These are phyloP conservation scores for Phytophthora hybrid DNA, from an alignment of 352 stramenopile species.

Conservation along the genomic window DNA sequence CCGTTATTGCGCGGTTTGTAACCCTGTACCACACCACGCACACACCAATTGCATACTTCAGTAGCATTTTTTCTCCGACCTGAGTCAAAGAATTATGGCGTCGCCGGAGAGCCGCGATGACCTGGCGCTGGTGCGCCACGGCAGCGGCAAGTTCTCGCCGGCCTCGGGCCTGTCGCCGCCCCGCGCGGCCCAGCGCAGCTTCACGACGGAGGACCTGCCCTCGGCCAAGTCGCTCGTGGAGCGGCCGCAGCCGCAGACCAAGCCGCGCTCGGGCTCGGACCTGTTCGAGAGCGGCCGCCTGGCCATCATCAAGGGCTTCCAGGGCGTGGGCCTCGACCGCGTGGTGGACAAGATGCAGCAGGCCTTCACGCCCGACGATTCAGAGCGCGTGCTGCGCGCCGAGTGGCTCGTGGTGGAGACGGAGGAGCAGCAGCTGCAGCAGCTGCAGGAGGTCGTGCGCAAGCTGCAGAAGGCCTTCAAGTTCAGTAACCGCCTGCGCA, in stretches of 20 bases:
- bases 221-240: slow-evolving; percentile 59
- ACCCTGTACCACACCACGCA: background rate
- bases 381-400: slow-evolving; percentile 67
- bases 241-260: slow-evolving; percentile 2
- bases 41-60: background rate
- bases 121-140: slow-evolving; percentile 51
- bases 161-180: slow-evolving; percentile 3
- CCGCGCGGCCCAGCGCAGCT: slow-evolving; percentile 56
- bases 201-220: slow-evolving; percentile 83
- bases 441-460: slow-evolving; percentile 68
- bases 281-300: slow-evolving; percentile 66
- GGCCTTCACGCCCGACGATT: slow-evolving; percentile 74
- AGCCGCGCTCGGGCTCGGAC: slow-evolving; percentile 46
- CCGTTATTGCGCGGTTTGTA: too few species aligned
- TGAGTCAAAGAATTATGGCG: slow-evolving; percentile 25
- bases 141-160: slow-evolving; percentile 58
- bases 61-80: slow-evolving; percentile 1
- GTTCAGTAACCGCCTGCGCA: slow-evolving; percentile 75
- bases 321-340: slow-evolving; percentile 53
- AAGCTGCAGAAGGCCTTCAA: slow-evolving; percentile 85
- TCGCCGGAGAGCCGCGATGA: slow-evolving; percentile 56
- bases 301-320: slow-evolving; percentile 67
- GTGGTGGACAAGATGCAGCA: slow-evolving; percentile 77
- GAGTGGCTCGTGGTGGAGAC: slow-evolving; percentile 87
- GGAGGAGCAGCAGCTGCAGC: slow-evolving; percentile 74